phyloP scores from a whole-genome alignment of 1,284 basidiomycete genomes.

The Waitea zeae region DNA sequence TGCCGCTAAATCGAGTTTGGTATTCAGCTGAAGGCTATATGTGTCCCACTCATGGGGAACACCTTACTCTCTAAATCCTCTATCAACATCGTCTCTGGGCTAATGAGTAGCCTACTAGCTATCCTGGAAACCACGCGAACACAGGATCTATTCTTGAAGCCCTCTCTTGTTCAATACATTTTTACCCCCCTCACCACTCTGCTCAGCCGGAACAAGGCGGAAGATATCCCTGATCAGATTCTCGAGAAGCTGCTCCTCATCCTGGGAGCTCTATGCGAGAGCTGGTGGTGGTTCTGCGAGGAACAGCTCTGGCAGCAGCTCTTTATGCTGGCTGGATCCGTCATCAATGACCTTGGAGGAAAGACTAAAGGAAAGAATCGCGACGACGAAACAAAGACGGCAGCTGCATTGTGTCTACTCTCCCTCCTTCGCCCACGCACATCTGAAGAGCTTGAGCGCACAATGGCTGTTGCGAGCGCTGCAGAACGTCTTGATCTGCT shows the following conservation, averaged over 20 bases:
- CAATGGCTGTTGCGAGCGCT: too few relatives aligned
- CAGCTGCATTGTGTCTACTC: constrained; percentile 38
- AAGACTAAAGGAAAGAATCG: constrained; percentile 43
- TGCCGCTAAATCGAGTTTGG: too few relatives aligned
- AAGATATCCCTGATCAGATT: constrained; percentile 59
- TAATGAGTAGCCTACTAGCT: not conserved
- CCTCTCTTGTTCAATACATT: constrained; percentile 43
- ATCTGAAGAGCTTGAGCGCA: too few relatives aligned
- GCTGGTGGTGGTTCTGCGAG: constrained; percentile 66
- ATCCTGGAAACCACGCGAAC: not conserved
- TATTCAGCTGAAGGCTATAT: not conserved
- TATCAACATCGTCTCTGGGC: not conserved
- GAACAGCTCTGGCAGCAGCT: constrained; percentile 63
- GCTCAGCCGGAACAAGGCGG: constrained; percentile 51
- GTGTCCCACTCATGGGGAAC: not conserved
- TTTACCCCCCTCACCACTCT: constrained; percentile 78
- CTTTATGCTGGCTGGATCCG: constrained; percentile 63
- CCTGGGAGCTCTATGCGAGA: constrained; percentile 41
- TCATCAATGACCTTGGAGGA: constrained; percentile 40
- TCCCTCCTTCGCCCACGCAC: constrained; percentile 33
- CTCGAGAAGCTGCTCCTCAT: constrained; percentile 59
- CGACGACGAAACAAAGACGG: constrained; percentile 64
- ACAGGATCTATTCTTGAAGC: not conserved
- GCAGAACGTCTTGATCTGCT: too few relatives aligned
- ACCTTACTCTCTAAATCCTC: not conserved